These are phyloP conservation scores for Wallacemonas sp. DNA, from an alignment of 208 protist species.

Conservation along the genomic window DNA sequence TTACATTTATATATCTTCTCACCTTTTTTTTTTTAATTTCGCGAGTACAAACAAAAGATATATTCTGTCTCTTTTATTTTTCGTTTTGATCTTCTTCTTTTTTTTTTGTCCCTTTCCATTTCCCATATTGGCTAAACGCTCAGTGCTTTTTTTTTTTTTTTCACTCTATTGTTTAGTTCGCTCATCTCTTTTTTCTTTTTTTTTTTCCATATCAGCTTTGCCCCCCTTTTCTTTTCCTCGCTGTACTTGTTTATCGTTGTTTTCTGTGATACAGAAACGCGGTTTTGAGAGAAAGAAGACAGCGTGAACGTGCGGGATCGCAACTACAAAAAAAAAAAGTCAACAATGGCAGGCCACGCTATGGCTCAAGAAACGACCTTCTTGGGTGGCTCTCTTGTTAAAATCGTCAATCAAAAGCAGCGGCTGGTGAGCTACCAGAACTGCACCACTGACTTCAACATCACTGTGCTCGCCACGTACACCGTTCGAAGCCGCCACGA, in stretches of 20 bases:
- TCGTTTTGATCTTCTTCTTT: slow-evolving; percentile 8
- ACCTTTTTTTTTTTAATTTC: slow-evolving; percentile 9
- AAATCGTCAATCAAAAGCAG: slow-evolving; percentile 5
- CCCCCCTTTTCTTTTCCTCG: no score
- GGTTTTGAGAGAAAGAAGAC: no score
- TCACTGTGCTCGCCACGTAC: background rate
- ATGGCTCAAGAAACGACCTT: background rate
- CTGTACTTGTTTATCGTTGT: background rate
- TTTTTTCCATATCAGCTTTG: background rate
- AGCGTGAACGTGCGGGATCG: no score
- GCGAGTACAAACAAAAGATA: no score
- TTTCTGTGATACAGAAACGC: no score
- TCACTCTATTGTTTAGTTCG: slow-evolving; percentile 2
- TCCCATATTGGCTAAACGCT: background rate
- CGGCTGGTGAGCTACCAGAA: slow-evolving; percentile 8
- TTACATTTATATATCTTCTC: slow-evolving; percentile 1
- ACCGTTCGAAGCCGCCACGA: background rate
- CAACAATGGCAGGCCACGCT: no score
- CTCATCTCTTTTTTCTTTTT: slow-evolving; percentile 3
- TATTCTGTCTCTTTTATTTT: no score
- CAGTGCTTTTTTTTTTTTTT: slow-evolving; percentile 14
- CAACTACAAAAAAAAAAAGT: background rate
- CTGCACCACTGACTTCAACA: background rate
- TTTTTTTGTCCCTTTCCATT: slow-evolving; percentile 14
- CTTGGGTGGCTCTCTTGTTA: background rate